Evolutionary conservation across 2,329 filamentous ascomycete species (phyloP), one percentile per base, ranked within the genome.

Genomic region (Beauveria rudraprayagi): DNA sequence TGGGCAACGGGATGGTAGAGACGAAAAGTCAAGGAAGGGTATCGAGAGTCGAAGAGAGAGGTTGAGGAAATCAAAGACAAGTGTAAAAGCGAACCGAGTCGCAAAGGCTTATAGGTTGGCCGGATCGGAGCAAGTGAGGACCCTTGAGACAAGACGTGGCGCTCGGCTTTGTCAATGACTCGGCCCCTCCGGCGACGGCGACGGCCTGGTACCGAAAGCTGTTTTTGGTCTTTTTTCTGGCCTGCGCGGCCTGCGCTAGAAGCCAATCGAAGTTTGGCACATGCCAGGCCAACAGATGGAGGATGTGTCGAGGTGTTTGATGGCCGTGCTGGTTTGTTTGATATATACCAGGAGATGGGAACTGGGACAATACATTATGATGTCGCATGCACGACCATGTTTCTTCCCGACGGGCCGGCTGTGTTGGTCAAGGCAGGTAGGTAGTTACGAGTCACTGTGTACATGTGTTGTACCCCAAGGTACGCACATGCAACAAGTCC

Each of bases 131-230:
- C 22, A 44, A 44, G 53, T 26, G 40, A 56, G 52, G 52, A 16
- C 28, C 37, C 37, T 46, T 22, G n/a, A 28, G n/a, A 11, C 22
- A 41, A 22, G 10, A 43, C 17, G 41, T n/a, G 41, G 41, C 19
- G 46, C 47, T 59, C 56, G 56, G 56, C 56, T 59, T 59, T 59
- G 22, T 19, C n/a, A 30, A 43, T 59, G 56, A 59, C 56, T 59
- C 56, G 56, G 56, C 56, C 46, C 56, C 56, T 51, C 56, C 56
- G 56, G 56, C 41, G 55, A 50, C 55, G 44, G 54, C 22, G 44
- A 30, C 55, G 52, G 40, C 28, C n/a, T 24, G 40, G 43, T 50
- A 41, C 30, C 30, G 30, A 57, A 57, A 37, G 19, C 55, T 48
- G 44, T 19, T 47, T 40, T 51, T 48, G 55, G 22, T 22, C 22